Evolutionary conservation across 2,329 filamentous ascomycete genomes (phyloP).

Genomic region (Phialemoniopsis sp.): DNA sequence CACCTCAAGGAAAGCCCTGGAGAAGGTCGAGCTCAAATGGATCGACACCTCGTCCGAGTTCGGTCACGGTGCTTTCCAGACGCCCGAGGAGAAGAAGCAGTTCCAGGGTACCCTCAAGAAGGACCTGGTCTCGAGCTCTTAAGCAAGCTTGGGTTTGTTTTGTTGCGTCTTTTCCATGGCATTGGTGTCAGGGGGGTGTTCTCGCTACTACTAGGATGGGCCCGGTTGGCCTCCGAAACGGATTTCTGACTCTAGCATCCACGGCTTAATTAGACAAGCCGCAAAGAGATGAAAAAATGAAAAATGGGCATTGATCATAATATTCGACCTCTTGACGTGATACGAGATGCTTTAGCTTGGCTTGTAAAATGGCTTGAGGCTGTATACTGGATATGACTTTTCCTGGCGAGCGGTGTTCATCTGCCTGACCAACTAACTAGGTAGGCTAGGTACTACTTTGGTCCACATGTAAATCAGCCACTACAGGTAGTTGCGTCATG

Average conservation of each 20-base stretch:
- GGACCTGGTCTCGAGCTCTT: conserved; percentile 59
- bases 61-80: conserved; percentile 99
- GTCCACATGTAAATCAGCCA: no score
- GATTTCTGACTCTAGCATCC: conserved; percentile 16
- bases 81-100: conserved; percentile 93
- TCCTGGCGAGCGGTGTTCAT: no score
- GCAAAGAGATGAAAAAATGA: conserved; percentile 11
- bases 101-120: conserved; percentile 99
- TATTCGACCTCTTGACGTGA: no score
- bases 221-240: conserved; percentile 3
- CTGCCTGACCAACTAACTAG: no score
- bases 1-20: conserved; percentile 90
- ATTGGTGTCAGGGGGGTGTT: conserved; percentile 46
- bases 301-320: not conserved
- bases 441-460: no score
- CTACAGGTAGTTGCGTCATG: no score
- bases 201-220: conserved; percentile 15
- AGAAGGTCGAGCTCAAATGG: conserved; percentile 99
- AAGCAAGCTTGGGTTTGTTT: conserved; percentile 19
- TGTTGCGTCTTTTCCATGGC: conserved; percentile 41
- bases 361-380: no score
- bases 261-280: conserved; percentile 17
- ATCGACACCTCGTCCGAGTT: conserved; percentile 99
- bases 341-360: no score
- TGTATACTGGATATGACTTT: no score